Conservation (phyloP, 352 stramenopile species). For the Phytophthora tubulina region DNA sequence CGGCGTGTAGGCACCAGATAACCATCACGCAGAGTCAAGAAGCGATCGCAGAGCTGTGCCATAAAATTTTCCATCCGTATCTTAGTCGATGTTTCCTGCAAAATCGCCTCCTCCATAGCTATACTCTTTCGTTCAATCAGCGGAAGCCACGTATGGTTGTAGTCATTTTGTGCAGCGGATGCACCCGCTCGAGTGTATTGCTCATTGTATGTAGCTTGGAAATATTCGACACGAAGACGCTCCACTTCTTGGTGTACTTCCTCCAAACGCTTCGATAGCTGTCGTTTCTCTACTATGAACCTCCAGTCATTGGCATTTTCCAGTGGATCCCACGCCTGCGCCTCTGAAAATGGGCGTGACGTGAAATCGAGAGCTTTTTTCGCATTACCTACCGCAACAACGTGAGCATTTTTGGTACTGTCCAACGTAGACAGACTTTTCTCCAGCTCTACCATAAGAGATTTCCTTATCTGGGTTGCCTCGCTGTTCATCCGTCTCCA, state of each 20-base stretch:
- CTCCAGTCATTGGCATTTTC: slow-evolving; percentile 87
- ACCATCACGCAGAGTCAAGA: slow-evolving; percentile 59
- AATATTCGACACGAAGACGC: slow-evolving; percentile 57
- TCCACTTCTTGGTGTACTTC: slow-evolving; percentile 50
- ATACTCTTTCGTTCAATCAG: slow-evolving; percentile 29
- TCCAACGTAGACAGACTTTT: slow-evolving; percentile 35
- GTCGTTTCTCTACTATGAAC: slow-evolving; percentile 70
- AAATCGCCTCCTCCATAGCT: slow-evolving; percentile 38
- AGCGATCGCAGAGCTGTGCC: slow-evolving; percentile 44
- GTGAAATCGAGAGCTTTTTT: slow-evolving; percentile 63
- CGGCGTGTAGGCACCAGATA: slow-evolving; percentile 58
- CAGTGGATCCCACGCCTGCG: slow-evolving; percentile 80
- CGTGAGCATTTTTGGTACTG: slow-evolving; percentile 31
- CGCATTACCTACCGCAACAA: slow-evolving; percentile 44
- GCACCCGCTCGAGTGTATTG: slow-evolving; percentile 51
- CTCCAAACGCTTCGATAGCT: slow-evolving; percentile 53
- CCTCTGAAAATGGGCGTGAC: slow-evolving; percentile 61
- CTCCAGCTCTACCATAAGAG: slow-evolving; percentile 35
- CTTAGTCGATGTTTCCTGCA: slow-evolving; percentile 43
- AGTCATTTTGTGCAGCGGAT: slow-evolving; percentile 41
- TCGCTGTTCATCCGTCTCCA: slow-evolving; percentile 55
- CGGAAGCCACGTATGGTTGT: slow-evolving; percentile 45
- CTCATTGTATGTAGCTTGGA: slow-evolving; percentile 73
- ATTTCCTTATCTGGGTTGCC: slow-evolving; percentile 51
- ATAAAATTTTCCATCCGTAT: slow-evolving; percentile 43